Evolutionary conservation across 352 stramenopile species (phyloP).

Genomic region (Plasmopara muralis): DNA sequence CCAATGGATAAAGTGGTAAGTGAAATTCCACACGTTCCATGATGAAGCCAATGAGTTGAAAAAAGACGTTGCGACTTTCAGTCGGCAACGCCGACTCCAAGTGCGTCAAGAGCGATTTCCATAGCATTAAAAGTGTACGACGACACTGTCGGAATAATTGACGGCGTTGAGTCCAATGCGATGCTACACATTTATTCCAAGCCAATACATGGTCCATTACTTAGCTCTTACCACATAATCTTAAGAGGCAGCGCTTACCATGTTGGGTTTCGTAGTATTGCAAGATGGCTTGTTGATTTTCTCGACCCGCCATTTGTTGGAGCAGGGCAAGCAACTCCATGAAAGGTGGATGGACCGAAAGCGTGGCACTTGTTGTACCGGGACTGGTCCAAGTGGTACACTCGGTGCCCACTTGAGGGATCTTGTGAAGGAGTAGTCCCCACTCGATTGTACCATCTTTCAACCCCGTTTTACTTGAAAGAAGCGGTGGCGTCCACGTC

Average conservation of each 20-base stretch:
- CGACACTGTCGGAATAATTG: conserved; percentile 55
- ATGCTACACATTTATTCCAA: conserved; percentile 1
- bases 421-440: conserved; percentile 26
- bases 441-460: conserved; percentile 28
- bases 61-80: conserved; percentile 48
- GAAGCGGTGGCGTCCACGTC: conserved; percentile 2
- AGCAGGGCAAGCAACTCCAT: conserved; percentile 26
- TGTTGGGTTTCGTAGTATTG: conserved; percentile 40
- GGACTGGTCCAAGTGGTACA: conserved; percentile 16
- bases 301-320: conserved; percentile 50
- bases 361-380: conserved; percentile 4
- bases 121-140: conserved; percentile 51
- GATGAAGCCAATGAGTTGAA: conserved; percentile 56
- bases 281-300: conserved; percentile 46
- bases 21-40: conserved; percentile 65
- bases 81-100: conserved; percentile 38
- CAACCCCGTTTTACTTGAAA: conserved; percentile 9
- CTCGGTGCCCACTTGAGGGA: conserved; percentile 40
- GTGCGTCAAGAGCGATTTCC: conserved; percentile 58
- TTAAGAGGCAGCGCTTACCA: conserved; percentile 1
- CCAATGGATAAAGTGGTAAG: conserved; percentile 16
- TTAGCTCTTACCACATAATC: too few species aligned
- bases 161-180: conserved; percentile 18
- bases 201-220: conserved; percentile 1
- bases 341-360: conserved; percentile 20